Conservation (phyloP, 2,329 filamentous ascomycete genomes). For the Scleromitrula shiraiana region DNA sequence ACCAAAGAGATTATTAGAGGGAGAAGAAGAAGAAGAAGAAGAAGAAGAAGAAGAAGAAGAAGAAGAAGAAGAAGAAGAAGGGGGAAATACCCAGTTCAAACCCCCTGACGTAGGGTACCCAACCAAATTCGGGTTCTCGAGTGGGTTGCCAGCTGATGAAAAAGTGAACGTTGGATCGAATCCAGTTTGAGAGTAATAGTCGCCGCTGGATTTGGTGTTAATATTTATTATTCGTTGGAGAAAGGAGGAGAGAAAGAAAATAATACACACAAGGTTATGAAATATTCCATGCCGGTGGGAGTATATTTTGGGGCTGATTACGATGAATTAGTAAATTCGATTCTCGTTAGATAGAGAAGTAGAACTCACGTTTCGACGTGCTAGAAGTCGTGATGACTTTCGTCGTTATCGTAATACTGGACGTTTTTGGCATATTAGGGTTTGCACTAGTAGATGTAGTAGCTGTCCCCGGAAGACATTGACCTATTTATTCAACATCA, state of each 20-base stretch:
- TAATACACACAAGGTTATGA: not conserved
- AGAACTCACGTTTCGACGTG: not conserved
- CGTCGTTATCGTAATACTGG: not conserved
- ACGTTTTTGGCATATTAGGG: not conserved
- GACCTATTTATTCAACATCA: not conserved
- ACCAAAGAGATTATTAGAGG: not conserved
- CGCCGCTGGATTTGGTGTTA: slow-evolving; percentile 20
- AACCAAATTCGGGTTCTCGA: slow-evolving; percentile 29
- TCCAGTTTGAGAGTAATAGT: slow-evolving; percentile 30
- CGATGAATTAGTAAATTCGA: not conserved
- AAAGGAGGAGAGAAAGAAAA: not conserved
- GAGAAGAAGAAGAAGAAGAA: too few relatives aligned
- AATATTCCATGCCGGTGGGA: not conserved
- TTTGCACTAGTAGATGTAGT: not conserved
- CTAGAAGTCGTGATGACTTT: not conserved
- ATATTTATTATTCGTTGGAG: not conserved
- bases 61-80: too few relatives aligned
- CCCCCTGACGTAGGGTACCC: slow-evolving; percentile 33
- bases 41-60: too few relatives aligned
- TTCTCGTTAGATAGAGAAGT: too few relatives aligned
- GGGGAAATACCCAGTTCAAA: not conserved
- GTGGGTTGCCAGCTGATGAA: slow-evolving; percentile 24
- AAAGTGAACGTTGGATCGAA: slow-evolving; percentile 26
- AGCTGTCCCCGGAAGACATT: not conserved
- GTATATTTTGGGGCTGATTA: not conserved